Base-by-base conservation (phyloP, 805 yeast genomes). In the Isabelozyma gotoi region DNA sequence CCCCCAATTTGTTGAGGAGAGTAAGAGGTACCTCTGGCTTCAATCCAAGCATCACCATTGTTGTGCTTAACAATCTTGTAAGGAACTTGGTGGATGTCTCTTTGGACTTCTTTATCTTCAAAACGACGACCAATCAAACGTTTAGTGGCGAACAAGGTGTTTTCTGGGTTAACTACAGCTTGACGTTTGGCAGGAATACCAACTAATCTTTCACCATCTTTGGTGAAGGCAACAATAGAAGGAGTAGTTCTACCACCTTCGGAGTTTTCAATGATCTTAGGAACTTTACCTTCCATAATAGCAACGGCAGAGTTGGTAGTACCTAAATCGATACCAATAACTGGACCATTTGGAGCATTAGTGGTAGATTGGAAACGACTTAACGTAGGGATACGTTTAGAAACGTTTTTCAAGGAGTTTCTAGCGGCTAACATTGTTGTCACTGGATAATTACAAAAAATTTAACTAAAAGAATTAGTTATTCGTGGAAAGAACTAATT, bases 1-100 rank as follows among this genome's bases (percentile, higher is more conserved):
- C 97, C 96, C 62, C 97, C 97, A 57, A 90, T 87, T 72, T 90
- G 97, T 46, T 95, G 91, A 43, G 97, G 97, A 40, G 97, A 90
- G 78, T 90, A 91, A 51, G 76, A 73, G 67, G 86, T 81, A 56
- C 92, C 95, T 57, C 89, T 81, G 49, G 95, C 90, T 76, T 88
- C 89, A 45, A 90, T 82, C 96, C 97, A 90, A 45, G 97, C 97
- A 65, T 91, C 97, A 54, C 97, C 97, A 66, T 91, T 91, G 51
- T 77, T 67, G 79, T 89, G 95, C 77, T 88, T 84, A 59, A 87
- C 85, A 53, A 90, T 88, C 75, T 85, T 82, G 83, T 88, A 90
- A 43, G 97, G 96, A 42, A 90, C 92, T 71, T 85, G 84, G 58
- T 78, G 76, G 60, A 88, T 76, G 68, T 91, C 97, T 72, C 86